Conservation (phyloP, 257 asterid genomes). For the Przewalskia tangutica region DNA sequence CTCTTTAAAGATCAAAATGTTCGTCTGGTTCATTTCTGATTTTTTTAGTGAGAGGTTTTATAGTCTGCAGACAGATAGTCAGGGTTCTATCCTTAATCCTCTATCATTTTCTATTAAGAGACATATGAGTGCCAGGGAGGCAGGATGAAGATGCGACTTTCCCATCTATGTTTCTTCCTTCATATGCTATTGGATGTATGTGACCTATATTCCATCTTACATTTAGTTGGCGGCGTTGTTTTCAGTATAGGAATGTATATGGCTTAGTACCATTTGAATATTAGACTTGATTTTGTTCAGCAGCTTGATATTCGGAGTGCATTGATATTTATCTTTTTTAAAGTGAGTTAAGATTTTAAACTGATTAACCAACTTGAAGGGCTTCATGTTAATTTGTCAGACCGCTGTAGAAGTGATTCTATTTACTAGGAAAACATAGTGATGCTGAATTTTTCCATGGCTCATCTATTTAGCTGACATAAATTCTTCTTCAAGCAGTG, state of each 20-base stretch:
- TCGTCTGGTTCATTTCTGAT: not conserved
- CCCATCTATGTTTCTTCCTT: not conserved
- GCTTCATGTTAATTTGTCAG: not conserved
- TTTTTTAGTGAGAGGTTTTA: not conserved
- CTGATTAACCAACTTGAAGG: constrained; percentile 1
- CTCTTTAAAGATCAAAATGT: not conserved
- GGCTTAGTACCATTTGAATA: not conserved
- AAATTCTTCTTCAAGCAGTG: not conserved
- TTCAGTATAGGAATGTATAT: not conserved
- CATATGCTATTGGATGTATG: not conserved
- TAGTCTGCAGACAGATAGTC: not conserved
- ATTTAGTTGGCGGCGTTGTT: not conserved
- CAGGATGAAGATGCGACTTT: not conserved
- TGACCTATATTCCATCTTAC: not conserved
- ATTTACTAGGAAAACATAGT: not conserved
- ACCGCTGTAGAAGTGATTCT: not conserved
- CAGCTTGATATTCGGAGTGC: not conserved
- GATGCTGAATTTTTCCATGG: not conserved
- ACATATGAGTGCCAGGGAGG: not conserved
- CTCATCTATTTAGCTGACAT: constrained; percentile 1
- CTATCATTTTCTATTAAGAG: not conserved
- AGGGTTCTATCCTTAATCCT: not conserved
- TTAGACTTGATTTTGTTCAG: not conserved
- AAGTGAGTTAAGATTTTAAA: not conserved
- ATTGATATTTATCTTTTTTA: not conserved